Evolutionary conservation across 106 monocot species (phyloP).

Genomic region (Dendrobium huoshanense): DNA sequence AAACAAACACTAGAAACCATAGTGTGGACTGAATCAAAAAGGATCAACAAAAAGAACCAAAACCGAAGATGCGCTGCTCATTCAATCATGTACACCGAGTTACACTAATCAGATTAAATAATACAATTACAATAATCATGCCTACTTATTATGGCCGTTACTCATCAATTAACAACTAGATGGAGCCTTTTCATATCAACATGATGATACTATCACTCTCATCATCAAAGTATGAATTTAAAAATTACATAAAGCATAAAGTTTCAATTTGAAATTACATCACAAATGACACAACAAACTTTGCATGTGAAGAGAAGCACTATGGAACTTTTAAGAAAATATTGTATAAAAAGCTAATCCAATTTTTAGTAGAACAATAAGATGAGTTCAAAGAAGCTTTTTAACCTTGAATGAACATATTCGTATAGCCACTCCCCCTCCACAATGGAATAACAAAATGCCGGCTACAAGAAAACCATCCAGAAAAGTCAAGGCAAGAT

Average conservation of each 20-base stretch:
- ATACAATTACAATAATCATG: too few relatives aligned
- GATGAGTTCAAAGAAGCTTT: background rate
- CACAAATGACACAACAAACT: background rate
- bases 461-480: conserved; percentile 41
- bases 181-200: too few relatives aligned
- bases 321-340: background rate
- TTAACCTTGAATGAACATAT: conserved; percentile 89
- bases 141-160: too few relatives aligned
- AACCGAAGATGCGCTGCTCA: too few relatives aligned
- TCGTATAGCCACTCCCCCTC: conserved; percentile 84
- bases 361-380: background rate
- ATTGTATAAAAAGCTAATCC: background rate
- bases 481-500: background rate
- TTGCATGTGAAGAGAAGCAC: background rate
- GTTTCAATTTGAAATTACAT: background rate
- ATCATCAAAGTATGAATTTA: too few relatives aligned
- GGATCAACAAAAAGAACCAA: background rate
- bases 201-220: too few relatives aligned
- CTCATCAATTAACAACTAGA: too few relatives aligned
- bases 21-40: too few relatives aligned
- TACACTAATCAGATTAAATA: too few relatives aligned
- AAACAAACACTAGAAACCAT: background rate
- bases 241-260: background rate
- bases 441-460: conserved; percentile 92
- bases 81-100: too few relatives aligned